Evolutionary conservation across 179 eudicot genomes (phyloP).

Genomic region (Corrigiola litoralis): DNA sequence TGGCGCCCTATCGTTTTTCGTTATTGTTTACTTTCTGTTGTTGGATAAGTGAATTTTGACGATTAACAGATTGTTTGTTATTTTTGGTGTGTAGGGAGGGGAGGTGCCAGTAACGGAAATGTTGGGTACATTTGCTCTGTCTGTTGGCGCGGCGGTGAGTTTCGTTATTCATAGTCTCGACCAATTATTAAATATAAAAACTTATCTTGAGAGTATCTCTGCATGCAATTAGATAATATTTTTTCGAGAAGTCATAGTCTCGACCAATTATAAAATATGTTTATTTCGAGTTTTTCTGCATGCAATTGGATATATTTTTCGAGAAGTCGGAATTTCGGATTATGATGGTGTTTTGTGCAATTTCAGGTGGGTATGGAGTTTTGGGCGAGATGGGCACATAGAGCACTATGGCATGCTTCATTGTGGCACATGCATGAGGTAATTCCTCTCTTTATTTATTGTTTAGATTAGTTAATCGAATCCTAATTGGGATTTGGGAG

Average conservation of each 20-base stretch:
- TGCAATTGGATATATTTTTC: not conserved
- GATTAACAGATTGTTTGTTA: not conserved
- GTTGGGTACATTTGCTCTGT: slow-evolving; percentile 89
- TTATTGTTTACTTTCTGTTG: not conserved
- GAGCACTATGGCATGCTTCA: slow-evolving; percentile 96
- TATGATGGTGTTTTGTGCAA: not conserved
- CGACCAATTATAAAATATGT: not conserved
- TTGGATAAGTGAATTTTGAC: not conserved
- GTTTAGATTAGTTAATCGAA: not conserved
- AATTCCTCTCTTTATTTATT: not conserved
- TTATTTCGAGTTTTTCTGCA: too few species aligned
- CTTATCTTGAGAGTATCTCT: too few species aligned
- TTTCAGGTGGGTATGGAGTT: slow-evolving; percentile 96
- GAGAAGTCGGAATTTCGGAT: not conserved
- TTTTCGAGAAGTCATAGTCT: too few species aligned
- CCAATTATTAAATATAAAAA: not conserved
- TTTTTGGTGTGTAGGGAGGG: slow-evolving; percentile 52
- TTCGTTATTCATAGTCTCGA: not conserved
- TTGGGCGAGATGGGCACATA: slow-evolving; percentile 99
- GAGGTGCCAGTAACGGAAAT: slow-evolving; percentile 81
- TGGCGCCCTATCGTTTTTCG: not conserved
- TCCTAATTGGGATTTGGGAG: too few species aligned
- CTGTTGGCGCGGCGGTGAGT: slow-evolving; percentile 95
- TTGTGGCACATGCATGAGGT: slow-evolving; percentile 99
- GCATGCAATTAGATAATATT: too few species aligned